Evolutionary conservation across 148 eudicot genomes (phyloP).

Genomic region (Fagopyrum tataricum): DNA sequence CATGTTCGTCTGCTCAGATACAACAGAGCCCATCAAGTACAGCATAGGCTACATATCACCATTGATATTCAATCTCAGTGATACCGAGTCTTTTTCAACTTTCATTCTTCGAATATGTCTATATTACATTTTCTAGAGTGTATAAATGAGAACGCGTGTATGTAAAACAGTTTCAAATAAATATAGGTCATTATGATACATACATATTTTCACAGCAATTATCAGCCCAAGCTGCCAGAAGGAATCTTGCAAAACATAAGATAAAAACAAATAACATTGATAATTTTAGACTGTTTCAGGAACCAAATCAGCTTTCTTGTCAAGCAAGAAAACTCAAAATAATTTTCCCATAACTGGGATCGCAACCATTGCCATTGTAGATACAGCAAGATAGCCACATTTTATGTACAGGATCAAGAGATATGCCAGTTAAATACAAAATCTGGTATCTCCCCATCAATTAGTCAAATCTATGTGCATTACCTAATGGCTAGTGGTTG

Average conservation of each 20-base stretch:
- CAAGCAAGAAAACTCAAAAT: not conserved
- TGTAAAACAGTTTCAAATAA: not conserved
- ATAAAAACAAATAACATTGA: not conserved
- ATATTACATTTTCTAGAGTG: constrained; percentile 3
- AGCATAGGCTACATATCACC: constrained; percentile 3
- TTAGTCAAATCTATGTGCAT: constrained; percentile 5
- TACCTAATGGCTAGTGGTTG: not conserved
- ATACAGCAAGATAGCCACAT: not conserved
- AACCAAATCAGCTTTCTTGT: not conserved
- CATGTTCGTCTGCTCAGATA: constrained; percentile 9
- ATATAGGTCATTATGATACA: not conserved
- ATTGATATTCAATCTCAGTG: constrained; percentile 9
- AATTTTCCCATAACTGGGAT: not conserved
- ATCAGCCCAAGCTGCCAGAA: not conserved
- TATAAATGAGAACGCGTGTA: not conserved
- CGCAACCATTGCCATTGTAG: not conserved
- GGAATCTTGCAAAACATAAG: not conserved
- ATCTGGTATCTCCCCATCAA: constrained; percentile 9
- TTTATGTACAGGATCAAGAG: not conserved
- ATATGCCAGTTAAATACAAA: constrained; percentile 1
- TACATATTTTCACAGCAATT: not conserved
- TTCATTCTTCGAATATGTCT: constrained; percentile 1
- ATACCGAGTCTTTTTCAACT: not conserved
- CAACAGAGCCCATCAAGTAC: constrained; percentile 2
- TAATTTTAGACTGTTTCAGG: not conserved